Base-by-base conservation (phyloP, 2,329 filamentous ascomycete genomes). In the Diaporthe sp. region DNA sequence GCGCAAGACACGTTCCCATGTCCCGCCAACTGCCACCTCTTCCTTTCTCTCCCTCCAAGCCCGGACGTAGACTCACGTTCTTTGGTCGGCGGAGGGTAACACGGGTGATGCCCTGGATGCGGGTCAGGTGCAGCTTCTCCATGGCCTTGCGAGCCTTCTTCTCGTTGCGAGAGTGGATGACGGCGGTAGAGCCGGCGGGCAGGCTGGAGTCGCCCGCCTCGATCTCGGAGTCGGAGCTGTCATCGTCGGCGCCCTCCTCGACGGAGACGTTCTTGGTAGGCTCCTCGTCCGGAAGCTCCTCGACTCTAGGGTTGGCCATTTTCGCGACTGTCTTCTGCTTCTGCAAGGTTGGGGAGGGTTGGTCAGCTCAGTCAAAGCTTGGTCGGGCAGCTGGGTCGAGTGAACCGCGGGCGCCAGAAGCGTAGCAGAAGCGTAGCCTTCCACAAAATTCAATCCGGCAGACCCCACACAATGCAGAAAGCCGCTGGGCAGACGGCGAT, bases 141-240 rank as follows among this genome's bases (percentile, higher is more conserved):
- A 99, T 98, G 84, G 96, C 95, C 92, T 99, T 99, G 89, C 97
- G 94, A 83, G 97, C 97, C 93, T 99, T 99, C 94, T 99, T 99
- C 94, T 99, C 97, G 90, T 98, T 98, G 87, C 97, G 95, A 85
- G 95, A 98, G 92, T 98, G 96, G 84, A 99, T 93, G 82, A 97
- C 92, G 84, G 96, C 94, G 79, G 94, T 92, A 83, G 95, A 94
- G 84, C 96, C 97, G 81, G 94, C 93, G 85, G 96, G 95, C 80
- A 91, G 85, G 81, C 85, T 86, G 79, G 85, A 84, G 77, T 91
- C 91, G 81, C 89, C 92, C 78, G 91, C 93, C 86, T 97, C 95
- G 82, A 91, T 93, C 82, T 94, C 94, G 82, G 93, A 94, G 81
- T 95, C 93, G 83, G 92, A 92, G 88, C 91, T 93, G 84, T 90